Evolutionary conservation across 169 alveolate species (phyloP).

Genomic region (Perkinsus marinus): DNA sequence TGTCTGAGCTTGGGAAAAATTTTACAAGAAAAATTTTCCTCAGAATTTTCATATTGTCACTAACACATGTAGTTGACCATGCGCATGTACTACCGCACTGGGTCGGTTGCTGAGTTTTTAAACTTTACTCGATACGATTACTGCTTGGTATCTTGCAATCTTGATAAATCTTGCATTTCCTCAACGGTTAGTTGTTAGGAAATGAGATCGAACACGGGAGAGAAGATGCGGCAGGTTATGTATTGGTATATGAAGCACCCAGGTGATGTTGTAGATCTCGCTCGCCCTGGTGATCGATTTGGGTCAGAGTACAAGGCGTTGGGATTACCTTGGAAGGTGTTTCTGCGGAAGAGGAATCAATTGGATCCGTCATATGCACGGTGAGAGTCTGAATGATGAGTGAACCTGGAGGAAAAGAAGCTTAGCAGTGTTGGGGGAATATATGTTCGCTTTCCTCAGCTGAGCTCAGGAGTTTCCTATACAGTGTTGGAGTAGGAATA

Average conservation of each 20-base stretch:
- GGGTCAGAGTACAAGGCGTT: constrained; percentile 1
- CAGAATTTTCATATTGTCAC: no score
- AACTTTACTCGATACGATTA: no score
- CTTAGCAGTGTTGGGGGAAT: no score
- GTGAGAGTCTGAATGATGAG: neutral
- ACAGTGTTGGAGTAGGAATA: no score
- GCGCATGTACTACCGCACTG: no score
- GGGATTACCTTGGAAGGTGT: constrained; percentile 31
- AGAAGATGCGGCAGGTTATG: constrained; percentile 53
- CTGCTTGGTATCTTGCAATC: neutral
- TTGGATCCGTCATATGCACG: neutral
- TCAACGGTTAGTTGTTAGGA: constrained; percentile 11
- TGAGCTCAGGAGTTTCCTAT: no score
- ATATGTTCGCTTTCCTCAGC: no score
- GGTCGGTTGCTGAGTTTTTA: no score
- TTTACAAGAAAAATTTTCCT: no score
- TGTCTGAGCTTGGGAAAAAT: no score
- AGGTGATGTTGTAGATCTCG: constrained; percentile 1
- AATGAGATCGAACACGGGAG: constrained; percentile 62
- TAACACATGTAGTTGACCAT: no score
- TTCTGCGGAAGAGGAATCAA: neutral
- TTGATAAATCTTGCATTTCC: neutral
- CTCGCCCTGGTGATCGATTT: neutral
- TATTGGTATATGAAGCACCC: constrained; percentile 48
- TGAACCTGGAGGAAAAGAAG: no score